A percentile compares a stretch with the other conserved stretches of the same genome.
Evolutionary conservation across 2,329 filamentous ascomycete genomes (phyloP).

Genomic region (Penicillium sumatraense): DNA sequence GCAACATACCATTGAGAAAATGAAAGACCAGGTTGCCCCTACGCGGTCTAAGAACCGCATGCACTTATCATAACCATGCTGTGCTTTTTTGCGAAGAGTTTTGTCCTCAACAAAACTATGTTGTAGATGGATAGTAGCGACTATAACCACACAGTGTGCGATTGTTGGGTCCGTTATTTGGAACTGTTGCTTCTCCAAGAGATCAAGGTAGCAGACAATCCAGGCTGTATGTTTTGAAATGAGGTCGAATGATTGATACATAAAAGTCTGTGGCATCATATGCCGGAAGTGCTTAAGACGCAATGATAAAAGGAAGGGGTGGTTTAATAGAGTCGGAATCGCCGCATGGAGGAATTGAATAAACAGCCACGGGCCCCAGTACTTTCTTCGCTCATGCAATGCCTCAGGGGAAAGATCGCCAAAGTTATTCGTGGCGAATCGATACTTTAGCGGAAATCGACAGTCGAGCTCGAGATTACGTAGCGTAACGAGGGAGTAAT

Average conservation of each 20-base stretch:
- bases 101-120: constrained; percentile 51
- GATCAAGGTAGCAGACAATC: constrained; percentile 54
- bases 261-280: constrained; percentile 55
- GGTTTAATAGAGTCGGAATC: constrained; percentile 54
- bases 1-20: too few species aligned
- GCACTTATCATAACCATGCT: constrained; percentile 45
- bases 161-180: constrained; percentile 49
- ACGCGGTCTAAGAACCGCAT: constrained; percentile 47
- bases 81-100: constrained; percentile 39
- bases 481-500: constrained; percentile 52
- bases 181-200: constrained; percentile 45
- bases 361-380: constrained; percentile 56
- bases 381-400: constrained; percentile 47
- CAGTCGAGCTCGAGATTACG: constrained; percentile 55
- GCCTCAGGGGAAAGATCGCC: constrained; percentile 41
- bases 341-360: constrained; percentile 54
- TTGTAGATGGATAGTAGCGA: constrained; percentile 56
- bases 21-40: too few species aligned
- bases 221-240: constrained; percentile 53
- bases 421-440: constrained; percentile 52
- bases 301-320: constrained; percentile 54
- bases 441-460: constrained; percentile 50
- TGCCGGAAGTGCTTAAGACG: constrained; percentile 52
- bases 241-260: constrained; percentile 55
- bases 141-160: constrained; percentile 52